A percentile compares a stretch with the other conserved stretches of the same genome.
Evolutionary conservation across 2,329 filamentous ascomycete genomes (phyloP).

Genomic region (Pseudogymnoascus sp.): DNA sequence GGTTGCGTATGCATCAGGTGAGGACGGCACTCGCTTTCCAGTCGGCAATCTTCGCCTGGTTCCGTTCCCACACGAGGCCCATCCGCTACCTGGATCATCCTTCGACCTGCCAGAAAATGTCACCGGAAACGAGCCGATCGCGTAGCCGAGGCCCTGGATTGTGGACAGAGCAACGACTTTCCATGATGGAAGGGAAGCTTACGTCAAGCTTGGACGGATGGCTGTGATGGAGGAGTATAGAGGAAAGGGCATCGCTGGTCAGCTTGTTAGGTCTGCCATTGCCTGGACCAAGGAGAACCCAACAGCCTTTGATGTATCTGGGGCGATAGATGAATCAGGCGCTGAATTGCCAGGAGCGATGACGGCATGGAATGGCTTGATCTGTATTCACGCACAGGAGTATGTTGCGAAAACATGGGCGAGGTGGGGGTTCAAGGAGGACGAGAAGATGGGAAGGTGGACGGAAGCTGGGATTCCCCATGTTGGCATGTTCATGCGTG

Average conservation of each 20-base stretch:
- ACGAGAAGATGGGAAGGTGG: conserved; percentile 71
- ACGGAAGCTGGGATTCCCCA: conserved; percentile 78
- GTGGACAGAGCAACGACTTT: conserved; percentile 37
- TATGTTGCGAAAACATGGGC: conserved; percentile 59
- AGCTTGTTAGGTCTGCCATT: conserved; percentile 61
- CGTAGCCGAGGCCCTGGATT: conserved; percentile 18
- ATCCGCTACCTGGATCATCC: conserved; percentile 45
- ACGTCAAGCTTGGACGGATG: conserved; percentile 75
- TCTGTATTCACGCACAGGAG: conserved; percentile 75
- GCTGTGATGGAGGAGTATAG: conserved; percentile 63
- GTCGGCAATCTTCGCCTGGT: conserved; percentile 75
- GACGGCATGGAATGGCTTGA: conserved; percentile 65
- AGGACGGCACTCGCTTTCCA: conserved; percentile 42
- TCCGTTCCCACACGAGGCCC: conserved; percentile 67
- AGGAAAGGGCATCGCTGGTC: conserved; percentile 55
- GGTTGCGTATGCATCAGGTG: conserved; percentile 66
- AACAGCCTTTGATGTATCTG: conserved; percentile 43
- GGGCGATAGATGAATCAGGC: not conserved
- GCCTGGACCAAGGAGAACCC: conserved; percentile 56
- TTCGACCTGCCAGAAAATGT: conserved; percentile 15
- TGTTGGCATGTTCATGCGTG: conserved; percentile 68
- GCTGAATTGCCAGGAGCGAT: conserved; percentile 37
- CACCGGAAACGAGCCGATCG: conserved; percentile 12
- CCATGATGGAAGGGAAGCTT: conserved; percentile 62
- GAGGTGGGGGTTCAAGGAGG: conserved; percentile 65